These are phyloP conservation scores for Fusarium stilboides DNA, from an alignment of 2,329 filamentous ascomycete genomes.

Conservation along the genomic window DNA sequence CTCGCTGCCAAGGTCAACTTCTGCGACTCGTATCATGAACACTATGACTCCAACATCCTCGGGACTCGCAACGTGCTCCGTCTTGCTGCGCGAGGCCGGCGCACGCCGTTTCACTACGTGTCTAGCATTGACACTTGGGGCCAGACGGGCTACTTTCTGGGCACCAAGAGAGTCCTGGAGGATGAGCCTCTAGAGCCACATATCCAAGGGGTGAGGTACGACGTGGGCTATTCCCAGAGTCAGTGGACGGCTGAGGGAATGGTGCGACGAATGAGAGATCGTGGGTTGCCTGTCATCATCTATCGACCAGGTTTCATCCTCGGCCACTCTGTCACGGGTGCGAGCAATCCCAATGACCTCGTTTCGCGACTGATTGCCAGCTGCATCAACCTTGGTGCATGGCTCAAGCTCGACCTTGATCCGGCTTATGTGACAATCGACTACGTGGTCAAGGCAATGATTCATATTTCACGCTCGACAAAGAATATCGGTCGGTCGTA, in stretches of 20 bases:
- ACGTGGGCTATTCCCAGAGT: slow-evolving; percentile 10
- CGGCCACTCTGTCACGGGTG: slow-evolving; percentile 3
- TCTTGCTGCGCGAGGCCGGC: neutral
- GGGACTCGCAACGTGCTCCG: neutral
- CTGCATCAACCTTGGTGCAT: slow-evolving; percentile 11
- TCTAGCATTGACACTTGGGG: slow-evolving; percentile 18
- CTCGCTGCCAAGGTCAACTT: slow-evolving; percentile 14
- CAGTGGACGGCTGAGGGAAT: slow-evolving; percentile 12
- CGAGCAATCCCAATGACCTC: slow-evolving; percentile 15
- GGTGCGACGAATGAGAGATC: slow-evolving; percentile 9
- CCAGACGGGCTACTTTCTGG: slow-evolving; percentile 11
- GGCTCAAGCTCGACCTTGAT: slow-evolving; percentile 9
- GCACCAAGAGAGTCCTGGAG: slow-evolving; percentile 6
- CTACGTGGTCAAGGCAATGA: slow-evolving; percentile 8
- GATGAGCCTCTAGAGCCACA: neutral
- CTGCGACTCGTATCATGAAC: slow-evolving; percentile 13
- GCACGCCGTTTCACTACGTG: slow-evolving; percentile 7
- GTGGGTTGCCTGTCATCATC: neutral
- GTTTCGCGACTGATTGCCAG: slow-evolving; percentile 11
- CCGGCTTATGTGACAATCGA: slow-evolving; percentile 3
- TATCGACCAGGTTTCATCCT: slow-evolving; percentile 15
- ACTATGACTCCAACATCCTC: slow-evolving; percentile 11
- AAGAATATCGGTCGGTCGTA: neutral
- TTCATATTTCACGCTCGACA: slow-evolving; percentile 1
- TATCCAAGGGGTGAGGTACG: slow-evolving; percentile 9